These are phyloP conservation scores for Collybiopsis luxurians DNA, from an alignment of 768 basidiomycete species.

Conservation along the genomic window DNA sequence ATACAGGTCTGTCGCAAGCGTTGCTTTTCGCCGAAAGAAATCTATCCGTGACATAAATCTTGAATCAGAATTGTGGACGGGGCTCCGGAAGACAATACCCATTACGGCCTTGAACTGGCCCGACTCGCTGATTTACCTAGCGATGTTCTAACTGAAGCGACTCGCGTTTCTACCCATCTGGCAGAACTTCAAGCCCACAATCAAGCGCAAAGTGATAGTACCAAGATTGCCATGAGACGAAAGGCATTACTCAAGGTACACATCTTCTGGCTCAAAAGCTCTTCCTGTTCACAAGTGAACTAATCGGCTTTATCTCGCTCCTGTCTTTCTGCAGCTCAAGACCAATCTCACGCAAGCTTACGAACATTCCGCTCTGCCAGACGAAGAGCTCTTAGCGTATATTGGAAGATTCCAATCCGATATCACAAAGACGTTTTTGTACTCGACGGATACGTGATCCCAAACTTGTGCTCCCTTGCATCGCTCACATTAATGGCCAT, in stretches of 20 bases:
- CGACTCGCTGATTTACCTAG: slow-evolving; percentile 81
- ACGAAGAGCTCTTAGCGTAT: slow-evolving; percentile 64
- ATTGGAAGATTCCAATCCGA: slow-evolving; percentile 69
- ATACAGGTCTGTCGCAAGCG: slow-evolving; percentile 55
- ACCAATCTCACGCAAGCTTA: slow-evolving; percentile 74
- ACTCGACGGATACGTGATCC: slow-evolving; percentile 1
- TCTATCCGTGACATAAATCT: background rate
- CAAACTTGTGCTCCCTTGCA: background rate
- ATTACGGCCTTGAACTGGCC: slow-evolving; percentile 89
- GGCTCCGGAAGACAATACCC: slow-evolving; percentile 52
- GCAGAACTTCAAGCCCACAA: slow-evolving; percentile 52
- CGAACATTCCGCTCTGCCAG: slow-evolving; percentile 71
- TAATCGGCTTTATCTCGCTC: background rate
- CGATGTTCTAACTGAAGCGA: slow-evolving; percentile 64
- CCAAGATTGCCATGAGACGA: slow-evolving; percentile 55
- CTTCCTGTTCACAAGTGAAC: too few relatives aligned
- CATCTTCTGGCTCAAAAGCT: background rate
- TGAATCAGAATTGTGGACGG: slow-evolving; percentile 70
- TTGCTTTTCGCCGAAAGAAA: background rate
- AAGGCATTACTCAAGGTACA: slow-evolving; percentile 67
- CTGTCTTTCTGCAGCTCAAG: slow-evolving; percentile 48
- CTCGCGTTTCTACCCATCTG: slow-evolving; percentile 58
- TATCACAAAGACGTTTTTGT: slow-evolving; percentile 53
- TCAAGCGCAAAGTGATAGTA: slow-evolving; percentile 61
- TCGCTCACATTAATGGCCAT: too few relatives aligned